Evolutionary conservation across 2,329 filamentous ascomycete species (phyloP).

Genomic region (Beauveria sp.): DNA sequence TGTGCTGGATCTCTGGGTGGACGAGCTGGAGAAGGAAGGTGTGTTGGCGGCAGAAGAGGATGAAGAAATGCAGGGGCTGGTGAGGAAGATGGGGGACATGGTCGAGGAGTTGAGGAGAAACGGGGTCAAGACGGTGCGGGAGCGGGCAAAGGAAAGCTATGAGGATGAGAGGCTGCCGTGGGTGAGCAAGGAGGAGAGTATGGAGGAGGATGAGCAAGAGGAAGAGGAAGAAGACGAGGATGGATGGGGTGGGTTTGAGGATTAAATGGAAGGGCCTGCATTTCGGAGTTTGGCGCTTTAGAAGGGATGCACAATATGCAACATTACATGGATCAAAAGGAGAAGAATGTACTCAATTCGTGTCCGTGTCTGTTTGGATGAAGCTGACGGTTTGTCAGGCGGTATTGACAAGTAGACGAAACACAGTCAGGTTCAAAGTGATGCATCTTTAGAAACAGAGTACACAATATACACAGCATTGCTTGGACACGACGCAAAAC

Average conservation of each 20-base stretch:
- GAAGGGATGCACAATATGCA: not conserved
- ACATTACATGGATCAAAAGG: not conserved
- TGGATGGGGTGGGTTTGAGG: conserved; percentile 63
- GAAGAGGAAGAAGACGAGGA: conserved; percentile 38
- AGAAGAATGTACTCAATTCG: not conserved
- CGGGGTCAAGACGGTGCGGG: conserved; percentile 63
- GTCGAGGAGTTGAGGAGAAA: conserved; percentile 50
- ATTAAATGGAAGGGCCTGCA: conserved; percentile 31
- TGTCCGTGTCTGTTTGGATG: too few relatives aligned
- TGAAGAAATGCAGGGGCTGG: conserved; percentile 31
- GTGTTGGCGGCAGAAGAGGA: conserved; percentile 36
- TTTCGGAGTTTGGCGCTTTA: conserved; percentile 9
- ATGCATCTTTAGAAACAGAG: not conserved
- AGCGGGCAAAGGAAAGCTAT: conserved; percentile 61
- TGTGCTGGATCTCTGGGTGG: conserved; percentile 82
- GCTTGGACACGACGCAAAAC: not conserved
- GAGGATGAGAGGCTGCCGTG: conserved; percentile 66
- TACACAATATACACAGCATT: not conserved
- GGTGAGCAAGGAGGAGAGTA: conserved; percentile 37
- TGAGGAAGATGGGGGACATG: conserved; percentile 45
- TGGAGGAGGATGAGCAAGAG: conserved; percentile 25
- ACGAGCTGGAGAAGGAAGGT: conserved; percentile 72
- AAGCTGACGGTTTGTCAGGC: too few relatives aligned
- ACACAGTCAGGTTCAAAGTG: too few relatives aligned
- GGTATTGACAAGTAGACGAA: too few relatives aligned